phyloP scores from a whole-genome alignment of 345 rosid species.

The Linum lewisii region DNA sequence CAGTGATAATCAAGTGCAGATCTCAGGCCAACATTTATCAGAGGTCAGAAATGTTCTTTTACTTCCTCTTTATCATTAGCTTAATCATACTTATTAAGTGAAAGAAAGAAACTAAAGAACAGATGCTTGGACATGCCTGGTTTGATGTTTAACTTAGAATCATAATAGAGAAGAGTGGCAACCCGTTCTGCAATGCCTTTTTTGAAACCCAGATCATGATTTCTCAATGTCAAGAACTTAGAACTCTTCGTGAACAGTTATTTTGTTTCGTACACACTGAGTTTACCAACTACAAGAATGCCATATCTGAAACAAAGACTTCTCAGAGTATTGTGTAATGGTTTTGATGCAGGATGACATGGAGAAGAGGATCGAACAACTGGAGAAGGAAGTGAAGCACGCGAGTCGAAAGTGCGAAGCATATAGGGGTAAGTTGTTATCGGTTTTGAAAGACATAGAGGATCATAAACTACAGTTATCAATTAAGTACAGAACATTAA shows the following conservation, averaged over 20 bases:
- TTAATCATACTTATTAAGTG: background rate
- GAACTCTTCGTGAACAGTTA: too few species aligned
- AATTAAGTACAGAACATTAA: conserved; percentile 14
- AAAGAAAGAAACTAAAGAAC: too few species aligned
- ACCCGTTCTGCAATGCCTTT: too few species aligned
- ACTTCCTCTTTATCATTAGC: background rate
- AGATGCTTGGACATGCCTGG: too few species aligned
- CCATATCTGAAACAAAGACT: background rate
- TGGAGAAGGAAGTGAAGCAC: conserved; percentile 31
- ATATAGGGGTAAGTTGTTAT: conserved; percentile 40
- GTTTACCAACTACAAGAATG: background rate
- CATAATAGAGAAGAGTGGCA: too few species aligned
- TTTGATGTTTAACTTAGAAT: too few species aligned
- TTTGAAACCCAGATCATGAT: too few species aligned
- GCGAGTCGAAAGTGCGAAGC: conserved; percentile 37
- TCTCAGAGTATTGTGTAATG: background rate
- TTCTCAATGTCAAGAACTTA: too few species aligned
- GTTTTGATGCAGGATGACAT: conserved; percentile 29
- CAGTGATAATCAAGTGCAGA: background rate
- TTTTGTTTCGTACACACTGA: background rate
- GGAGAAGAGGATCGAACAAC: conserved; percentile 37
- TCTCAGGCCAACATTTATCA: background rate
- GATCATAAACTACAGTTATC: conserved; percentile 37
- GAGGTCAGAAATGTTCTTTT: background rate
- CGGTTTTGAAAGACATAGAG: conserved; percentile 42